Base-by-base conservation (phyloP, 2,329 filamentous ascomycete species). In the Sporothrix pallida region DNA sequence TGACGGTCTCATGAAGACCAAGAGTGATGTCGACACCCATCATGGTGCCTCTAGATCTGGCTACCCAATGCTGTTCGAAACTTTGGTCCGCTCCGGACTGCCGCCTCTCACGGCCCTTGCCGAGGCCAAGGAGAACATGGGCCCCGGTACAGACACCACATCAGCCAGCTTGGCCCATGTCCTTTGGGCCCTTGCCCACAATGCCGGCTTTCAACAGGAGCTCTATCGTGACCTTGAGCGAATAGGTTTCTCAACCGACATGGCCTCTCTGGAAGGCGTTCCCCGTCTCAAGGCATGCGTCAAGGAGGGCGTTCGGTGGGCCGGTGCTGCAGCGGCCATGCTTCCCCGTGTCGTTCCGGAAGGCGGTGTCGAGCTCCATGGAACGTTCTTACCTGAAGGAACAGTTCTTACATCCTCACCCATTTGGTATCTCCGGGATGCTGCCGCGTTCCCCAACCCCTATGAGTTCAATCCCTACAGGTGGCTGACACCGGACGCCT, bases 41-140 rank as follows among this genome's bases (percentile, higher is more conserved):
- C 23, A 26, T 26, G 23, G 23, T 26, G 23, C 23, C 23, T 26
- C 23, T 26, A 26, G 23, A 26, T 26, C 23, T 26, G 23, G 52
- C 52, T 26, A 10, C 7, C 73, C 73, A 4, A 72, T 54, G 4
- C 54, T 74, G 8, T 12, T 65, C 26, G 54, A 70, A 4, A 72
- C 70, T 0, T 48, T 74, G 9, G 52, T 62, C 2, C 54, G 63
- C 17, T 75, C 74, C 1, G 72, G 72, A 2, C 60, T 75, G 13
- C 74, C 69, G 2, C 1, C 72, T 0, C 31, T 60, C 13, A 72
- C 74, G 9, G 74, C 74, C 2, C 63, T 75, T 0, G 71, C 72
- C 0, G 74, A 75, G 48, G 74, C 74, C 17, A 72, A 74, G 15
- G 74, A 75, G 44, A 75, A 75, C n/a, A 60, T 75, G n/a, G 74